Evolutionary conservation across 495 filamentous ascomycete species (phyloP), one percentile per base, ranked within the genome.

Genomic region (Podospora australis): DNA sequence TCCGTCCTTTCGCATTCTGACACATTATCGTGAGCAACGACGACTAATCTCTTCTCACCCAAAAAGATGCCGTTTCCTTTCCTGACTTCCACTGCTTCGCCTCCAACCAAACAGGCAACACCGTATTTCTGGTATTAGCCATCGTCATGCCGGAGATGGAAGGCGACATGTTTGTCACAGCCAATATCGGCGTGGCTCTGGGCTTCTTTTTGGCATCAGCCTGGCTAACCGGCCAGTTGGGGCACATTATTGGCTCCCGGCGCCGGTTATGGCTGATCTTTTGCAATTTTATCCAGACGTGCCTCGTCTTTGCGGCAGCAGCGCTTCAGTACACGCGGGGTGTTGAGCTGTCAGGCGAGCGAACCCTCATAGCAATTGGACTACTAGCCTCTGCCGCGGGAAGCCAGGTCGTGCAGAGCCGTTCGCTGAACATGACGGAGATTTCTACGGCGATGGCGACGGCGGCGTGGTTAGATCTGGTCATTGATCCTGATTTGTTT

Each of bases 381-480:
- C 58, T 80, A 24, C 59, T 84, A 16, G 79, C 79, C 2, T 72
- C 74, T 28, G 72, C 78, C 2, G 73, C 78, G 0, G 80, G 80
- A 1, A 71, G 65, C 6, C 80, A 82, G 57, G 80, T 84, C 0
- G 78, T 78, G 13, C 70, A 79, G 67, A 68, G 67, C 4, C 65
- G 80, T 6, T 61, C 68, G 7, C 56, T 84, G 48, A 63, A 70
- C 38, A 73, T 81, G 61, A 76, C 77, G 5, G 78, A 84, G 56
- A 84, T 83, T 24, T 79, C 69, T 20, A 83, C 80, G n/a, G 80
- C 80, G 2, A 83, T 82, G 79, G 80, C 80, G 1, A 84, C 80
- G 21, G 78, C 80, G 6, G 78, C 80, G 2, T 82, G 77, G 70
- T 60, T 84, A 5, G 80, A 82, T 50, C 49, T 84, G 21, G 59